Base-by-base conservation (phyloP, 495 filamentous ascomycete species). In the Aspergillus bertholletiae region DNA sequence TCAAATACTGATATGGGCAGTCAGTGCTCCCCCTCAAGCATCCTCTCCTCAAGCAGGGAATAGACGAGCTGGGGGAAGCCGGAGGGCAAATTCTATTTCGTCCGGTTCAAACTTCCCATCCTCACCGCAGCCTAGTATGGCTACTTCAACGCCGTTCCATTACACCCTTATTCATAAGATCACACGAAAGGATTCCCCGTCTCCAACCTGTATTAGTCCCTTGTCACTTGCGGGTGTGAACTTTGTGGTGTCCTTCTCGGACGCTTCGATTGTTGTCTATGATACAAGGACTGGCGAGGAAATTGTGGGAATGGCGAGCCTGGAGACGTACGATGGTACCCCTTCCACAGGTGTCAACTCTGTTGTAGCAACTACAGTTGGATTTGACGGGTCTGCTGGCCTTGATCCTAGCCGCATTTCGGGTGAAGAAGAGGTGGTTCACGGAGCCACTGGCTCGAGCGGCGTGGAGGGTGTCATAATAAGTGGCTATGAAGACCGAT, bases 401-500 rank as follows among this genome's bases (percentile, higher is more conserved):
- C 75, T 90, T n/a, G 77, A 93, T 49, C 80, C 81, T 23, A 84
- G 78, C 26, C 75, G 84, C 28, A 78, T 80, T 5, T 64, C 83
- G 44, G 69, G 72, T 0, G 87, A 89, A 49, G 86, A 88, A 35
- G 87, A 89, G 51, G 77, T 86, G 0, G 80, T 87, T 1, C 83
- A 86, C 54, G 88, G 88, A 8, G 89, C 92, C 20, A 97, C 95
- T 8, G 92, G 95, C 3, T 84, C 85, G 15, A 90, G 85, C 57
- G 92, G 89, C 21, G 84, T 96, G 2, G 91, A 96, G 61, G 95
- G 94, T 7, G 86, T 93, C 35, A 85, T 98, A 34, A 95, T 97
- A 58, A 94, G 86, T 46, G 94, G 94, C 58, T 92, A 97, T 66
- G 94, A 98, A 70, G 94, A 98, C 74, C 83, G 86, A 60, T 96